Base-by-base conservation (phyloP, 768 basidiomycete species). In the Pulveroboletus sp. region DNA sequence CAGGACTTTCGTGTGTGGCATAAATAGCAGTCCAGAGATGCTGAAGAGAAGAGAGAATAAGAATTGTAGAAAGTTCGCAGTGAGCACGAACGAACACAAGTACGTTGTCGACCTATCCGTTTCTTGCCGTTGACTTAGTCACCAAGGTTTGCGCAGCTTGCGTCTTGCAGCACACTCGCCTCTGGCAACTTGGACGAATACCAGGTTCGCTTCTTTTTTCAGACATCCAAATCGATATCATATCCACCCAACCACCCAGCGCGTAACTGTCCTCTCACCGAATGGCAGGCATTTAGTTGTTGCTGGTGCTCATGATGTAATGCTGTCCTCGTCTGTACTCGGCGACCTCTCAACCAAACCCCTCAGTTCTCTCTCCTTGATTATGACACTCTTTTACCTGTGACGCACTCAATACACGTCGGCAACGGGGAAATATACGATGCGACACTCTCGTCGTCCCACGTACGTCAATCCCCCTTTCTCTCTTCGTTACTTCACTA, bases 391-490 rank as follows among this genome's bases (percentile, higher is more conserved):
- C 72, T 91, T 27, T 59, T 63, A 30, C 80, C 77, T 9, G 69
- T 71, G 21, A 76, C 73, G 14, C 65, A 66, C 18, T 63, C 81
- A 5, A 71, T 89, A 38, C 64, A 61, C 39, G 72, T 82, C 39
- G 73, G 81, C 14, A 79, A 80, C 11, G 85, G 83, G 40, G 93
- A 96, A 66, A 82, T 98, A 39, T 95, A 91, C 51, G 93, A 95
- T 60, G 82, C 81, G 15, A 78, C 89, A 7, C 89, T 96, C 73
- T 85, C 86, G 26, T 69, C 74, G 5, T 75, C 77, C 10, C 79
- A 76, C 18, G 89, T 89, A 61, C 51, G 75, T 66, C 15, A 27
- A 39, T n/a, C 46, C 17, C 43, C 40, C 14, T 39, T 52, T 30
- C 35, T 17, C 7, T 26, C 21, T 15, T 10, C n/a, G 14, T 14